These are phyloP conservation scores for Tephrocybe sp. DNA, from an alignment of 768 basidiomycete genomes.

Conservation along the genomic window DNA sequence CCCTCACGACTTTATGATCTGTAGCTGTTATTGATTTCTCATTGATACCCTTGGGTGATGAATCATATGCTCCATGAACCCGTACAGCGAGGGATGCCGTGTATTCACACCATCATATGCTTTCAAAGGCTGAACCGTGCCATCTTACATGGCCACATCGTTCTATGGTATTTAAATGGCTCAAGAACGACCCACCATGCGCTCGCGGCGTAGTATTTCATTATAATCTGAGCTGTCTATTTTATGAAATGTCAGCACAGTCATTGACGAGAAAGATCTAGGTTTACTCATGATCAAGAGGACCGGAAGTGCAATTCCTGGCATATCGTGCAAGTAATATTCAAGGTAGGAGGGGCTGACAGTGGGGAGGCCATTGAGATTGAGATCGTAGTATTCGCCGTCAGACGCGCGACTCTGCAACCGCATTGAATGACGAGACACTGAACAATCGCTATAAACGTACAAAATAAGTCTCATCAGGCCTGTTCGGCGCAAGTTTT, in stretches of 20 bases:
- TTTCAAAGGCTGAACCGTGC: too few species aligned
- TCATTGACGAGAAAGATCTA: neutral
- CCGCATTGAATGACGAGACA: neutral
- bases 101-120: too few species aligned
- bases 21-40: neutral
- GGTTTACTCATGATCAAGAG: neutral
- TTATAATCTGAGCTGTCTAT: neutral
- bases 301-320: neutral
- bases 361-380: neutral
- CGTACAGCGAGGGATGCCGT: too few species aligned
- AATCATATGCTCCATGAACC: too few species aligned
- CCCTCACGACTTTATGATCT: neutral
- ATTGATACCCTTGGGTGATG: neutral
- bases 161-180: too few species aligned
- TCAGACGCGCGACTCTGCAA: neutral
- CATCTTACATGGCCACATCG: too few species aligned
- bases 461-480: neutral
- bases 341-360: neutral
- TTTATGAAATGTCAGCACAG: neutral
- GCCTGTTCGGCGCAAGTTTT: neutral
- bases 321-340: neutral
- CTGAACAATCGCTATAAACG: neutral
- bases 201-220: neutral
- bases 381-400: neutral
- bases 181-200: neutral